Evolutionary conservation across 352 stramenopile species (phyloP), one percentile per base, ranked within the genome.

Genomic region (Globisporangium megalacanthum): DNA sequence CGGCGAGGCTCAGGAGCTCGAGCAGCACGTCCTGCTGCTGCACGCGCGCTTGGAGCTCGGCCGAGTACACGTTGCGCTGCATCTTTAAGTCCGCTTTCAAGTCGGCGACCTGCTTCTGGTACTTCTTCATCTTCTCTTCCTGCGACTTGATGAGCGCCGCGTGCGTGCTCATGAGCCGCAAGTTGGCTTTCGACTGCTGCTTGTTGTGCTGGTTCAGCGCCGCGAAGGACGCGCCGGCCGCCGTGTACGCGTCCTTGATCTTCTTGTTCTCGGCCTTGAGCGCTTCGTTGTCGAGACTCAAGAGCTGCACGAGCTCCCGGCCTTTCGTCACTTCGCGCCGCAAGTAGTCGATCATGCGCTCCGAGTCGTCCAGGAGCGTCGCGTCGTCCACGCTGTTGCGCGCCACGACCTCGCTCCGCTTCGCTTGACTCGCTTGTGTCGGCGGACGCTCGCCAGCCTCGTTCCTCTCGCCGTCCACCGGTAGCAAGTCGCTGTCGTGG

Each of bases 151-250:
- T 92, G 22, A 94, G 60, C 33, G 82, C 80, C 45, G 79, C 81
- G 60, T 94, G 85, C 1, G 85, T 94, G 52, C 80, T 93, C 74
- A 95, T 90, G 61, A 97, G 70, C 6, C 92, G 83, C n/a, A 90
- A 55, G 49, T 97, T 97, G 0, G 85, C 86, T 61, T 95, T 95
- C n/a, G 84, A 96, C 41, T 97, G 81, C 56, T 97, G 89, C 59
- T 97, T 97, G 56, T 96, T 95, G 68, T 97, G 89, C 72, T 98
- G 88, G 56, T 97, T 97, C 2, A 97, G 70, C 11, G 90, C 86
- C 14, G 87, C 83, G 61, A 98, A 98, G 5, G 89, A 97, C 47
- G 85, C 87, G n/a, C 88, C 85, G 6, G 92, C 89, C 55, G 88
- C 89, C 13, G 87, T 94, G 73, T 98, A 97, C 3, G 92, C 89